Conservation (phyloP, 2,329 filamentous ascomycete species). For the Geosmithia putterillii region DNA sequence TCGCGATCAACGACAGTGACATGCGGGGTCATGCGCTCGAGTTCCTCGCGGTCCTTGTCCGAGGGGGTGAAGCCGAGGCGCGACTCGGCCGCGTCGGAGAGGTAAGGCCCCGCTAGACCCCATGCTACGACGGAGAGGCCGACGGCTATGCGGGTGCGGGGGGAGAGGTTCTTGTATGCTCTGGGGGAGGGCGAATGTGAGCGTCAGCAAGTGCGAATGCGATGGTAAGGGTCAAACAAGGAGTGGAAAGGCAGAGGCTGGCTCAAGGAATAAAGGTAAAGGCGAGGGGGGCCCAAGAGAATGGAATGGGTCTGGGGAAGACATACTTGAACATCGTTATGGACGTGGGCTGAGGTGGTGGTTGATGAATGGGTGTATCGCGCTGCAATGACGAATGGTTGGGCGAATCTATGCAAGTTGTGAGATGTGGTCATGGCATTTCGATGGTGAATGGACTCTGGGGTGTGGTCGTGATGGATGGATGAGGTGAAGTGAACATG, state of each 20-base stretch:
- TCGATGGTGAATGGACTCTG: neutral
- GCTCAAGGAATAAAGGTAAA: neutral
- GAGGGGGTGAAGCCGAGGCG: constrained; percentile 60
- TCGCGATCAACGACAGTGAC: constrained; percentile 32
- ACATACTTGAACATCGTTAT: constrained; percentile 1
- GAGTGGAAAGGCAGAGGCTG: neutral
- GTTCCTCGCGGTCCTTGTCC: constrained; percentile 57
- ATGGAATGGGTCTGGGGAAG: neutral
- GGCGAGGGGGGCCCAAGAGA: neutral
- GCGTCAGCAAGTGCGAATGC: no score
- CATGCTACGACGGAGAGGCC: constrained; percentile 67
- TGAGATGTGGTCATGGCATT: neutral
- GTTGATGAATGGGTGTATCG: neutral
- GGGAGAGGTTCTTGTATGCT: constrained; percentile 59
- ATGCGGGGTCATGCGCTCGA: constrained; percentile 49
- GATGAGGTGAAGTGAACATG: neutral
- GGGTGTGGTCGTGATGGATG: no score
- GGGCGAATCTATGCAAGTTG: no score
- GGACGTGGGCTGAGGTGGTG: neutral
- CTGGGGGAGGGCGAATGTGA: constrained; percentile 31
- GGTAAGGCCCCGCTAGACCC: constrained; percentile 60
- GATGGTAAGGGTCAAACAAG: neutral
- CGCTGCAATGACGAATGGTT: no score
- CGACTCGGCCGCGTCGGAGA: constrained; percentile 62
- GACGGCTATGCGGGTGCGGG: constrained; percentile 57